Evolutionary conservation across 2,329 filamentous ascomycete species (phyloP), one percentile per base, ranked within the genome.

Genomic region (Fusarium chuoi): DNA sequence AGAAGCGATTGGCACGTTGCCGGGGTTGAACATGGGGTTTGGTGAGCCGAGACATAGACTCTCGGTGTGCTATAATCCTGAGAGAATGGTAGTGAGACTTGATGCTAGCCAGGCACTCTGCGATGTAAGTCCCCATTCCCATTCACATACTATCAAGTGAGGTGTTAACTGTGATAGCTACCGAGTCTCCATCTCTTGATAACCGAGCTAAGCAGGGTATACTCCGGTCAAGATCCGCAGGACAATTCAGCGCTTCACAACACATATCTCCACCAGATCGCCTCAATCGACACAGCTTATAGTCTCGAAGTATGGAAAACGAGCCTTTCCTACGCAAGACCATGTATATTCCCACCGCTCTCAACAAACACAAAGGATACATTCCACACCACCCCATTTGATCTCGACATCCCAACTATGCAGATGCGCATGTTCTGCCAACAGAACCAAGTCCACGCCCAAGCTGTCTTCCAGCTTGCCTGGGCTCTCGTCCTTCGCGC

Each of bases 401-500:
- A 85, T 13, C 75, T 87, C 9, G 82, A 85, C 14, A 80, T 87
- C 20, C 79, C 82, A 0, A 81, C 78, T 9, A 77, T 82, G 35
- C 80, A 83, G 7, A 74, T 89, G 5, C 82, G 85, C 15, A 81
- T 84, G 14, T 89, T 89, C 51, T 82, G 81, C 60, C 62, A 74
- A 0, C 55, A 82, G 82, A 49, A 82, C 68, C 13, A 81, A 14
- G 81, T 89, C 6, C 85, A 85, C 1, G 79, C 86, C 1, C 84
- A 87, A 0, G 85, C 87, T 0, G 81, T 90, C 7, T 82, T 91
- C 8, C 86, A 88, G 30, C 84, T 89, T n/a, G 89, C 89, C 0
- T 92, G 89, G 89, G 88, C 85, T 0, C 81, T 92, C 26, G 83
- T 90, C 1, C 81, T 91, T 1, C 86, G 88, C 5, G 83, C 85